Base-by-base conservation (phyloP, 2,329 filamentous ascomycete genomes). In the Tolypocladium ophioglossoides region DNA sequence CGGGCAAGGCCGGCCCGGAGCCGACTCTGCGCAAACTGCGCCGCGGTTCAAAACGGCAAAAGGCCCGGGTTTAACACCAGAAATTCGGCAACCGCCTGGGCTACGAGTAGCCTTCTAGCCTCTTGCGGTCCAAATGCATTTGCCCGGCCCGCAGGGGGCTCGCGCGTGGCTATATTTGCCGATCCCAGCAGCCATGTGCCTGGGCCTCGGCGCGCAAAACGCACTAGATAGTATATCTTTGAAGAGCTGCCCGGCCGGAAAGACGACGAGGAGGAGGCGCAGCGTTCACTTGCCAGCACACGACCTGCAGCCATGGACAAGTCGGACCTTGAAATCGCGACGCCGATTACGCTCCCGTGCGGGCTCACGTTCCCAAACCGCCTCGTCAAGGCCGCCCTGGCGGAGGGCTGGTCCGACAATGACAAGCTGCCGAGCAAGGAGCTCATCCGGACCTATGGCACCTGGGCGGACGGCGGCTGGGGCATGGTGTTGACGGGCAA, bases 321-420 rank as follows among this genome's bases (percentile, higher is more conserved):
- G 49, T 52, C 52, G 50, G 20, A 35, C 38, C 50, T 58, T n/a
- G 39, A 57, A 11, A 47, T 54, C 27, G 52, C 54, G 2, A 51
- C 74, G 32, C 72, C 78, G 0, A 61, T 80, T 18, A 78, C 72
- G 39, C 70, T 83, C 1, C 75, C 77, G 56, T 80, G 78, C 62
- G 81, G 81, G 1, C 69, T 84, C 30, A 72, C 70, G 0, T 63
- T 84, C 3, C 77, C 77, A 3, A 84, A 84, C 60, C 75, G 80
- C 6, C 70, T 84, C 1, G 70, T 64, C 47, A 73, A 78, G 58
- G 71, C 79, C 47, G 77, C 80, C 35, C 73, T 82, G 68, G 72
- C 76, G 5, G 75, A 80, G 57, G 58, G 58, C 5, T 64, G 76
- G 62, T 68, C 70, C 30, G 68, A 72, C 58, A 63, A 62, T 6